These are phyloP conservation scores for Byssothecium circinans DNA, from an alignment of 2,329 filamentous ascomycete species.

Conservation along the genomic window DNA sequence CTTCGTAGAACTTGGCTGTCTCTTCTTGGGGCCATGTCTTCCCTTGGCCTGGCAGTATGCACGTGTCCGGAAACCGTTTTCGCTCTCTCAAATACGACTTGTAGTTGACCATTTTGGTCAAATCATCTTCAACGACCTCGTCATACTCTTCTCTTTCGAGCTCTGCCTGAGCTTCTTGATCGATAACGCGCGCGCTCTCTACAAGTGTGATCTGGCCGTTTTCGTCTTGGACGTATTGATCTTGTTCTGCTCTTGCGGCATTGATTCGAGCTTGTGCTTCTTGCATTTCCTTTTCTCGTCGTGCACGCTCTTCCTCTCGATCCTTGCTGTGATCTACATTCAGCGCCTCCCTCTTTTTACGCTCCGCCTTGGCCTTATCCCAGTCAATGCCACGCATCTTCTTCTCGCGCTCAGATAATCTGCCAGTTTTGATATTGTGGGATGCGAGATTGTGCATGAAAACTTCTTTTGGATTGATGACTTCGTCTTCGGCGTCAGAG, in stretches of 20 bases:
- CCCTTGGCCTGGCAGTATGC: slow-evolving; percentile 50
- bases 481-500: slow-evolving; percentile 42
- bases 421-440: slow-evolving; percentile 66
- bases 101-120: slow-evolving; percentile 70
- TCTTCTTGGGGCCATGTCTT: slow-evolving; percentile 66
- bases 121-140: slow-evolving; percentile 75
- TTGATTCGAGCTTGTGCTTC: slow-evolving; percentile 13
- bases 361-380: slow-evolving; percentile 49
- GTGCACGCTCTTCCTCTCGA: slow-evolving; percentile 19
- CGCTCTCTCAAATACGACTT: slow-evolving; percentile 68
- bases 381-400: slow-evolving; percentile 70
- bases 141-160: slow-evolving; percentile 58
- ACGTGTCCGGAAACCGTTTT: slow-evolving; percentile 51
- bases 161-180: slow-evolving; percentile 66
- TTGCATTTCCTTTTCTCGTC: slow-evolving; percentile 11
- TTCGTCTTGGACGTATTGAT: slow-evolving; percentile 61
- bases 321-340: slow-evolving; percentile 21
- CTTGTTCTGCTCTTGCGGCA: slow-evolving; percentile 23
- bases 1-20: slow-evolving; percentile 76
- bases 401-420: slow-evolving; percentile 73
- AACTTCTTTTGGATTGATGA: slow-evolving; percentile 65
- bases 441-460: slow-evolving; percentile 74
- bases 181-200: slow-evolving; percentile 66
- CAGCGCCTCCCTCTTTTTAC: slow-evolving; percentile 36
- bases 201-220: slow-evolving; percentile 73